Evolutionary conservation across 1,284 basidiomycete species (phyloP).

Genomic region (Hymenochaete sp.): DNA sequence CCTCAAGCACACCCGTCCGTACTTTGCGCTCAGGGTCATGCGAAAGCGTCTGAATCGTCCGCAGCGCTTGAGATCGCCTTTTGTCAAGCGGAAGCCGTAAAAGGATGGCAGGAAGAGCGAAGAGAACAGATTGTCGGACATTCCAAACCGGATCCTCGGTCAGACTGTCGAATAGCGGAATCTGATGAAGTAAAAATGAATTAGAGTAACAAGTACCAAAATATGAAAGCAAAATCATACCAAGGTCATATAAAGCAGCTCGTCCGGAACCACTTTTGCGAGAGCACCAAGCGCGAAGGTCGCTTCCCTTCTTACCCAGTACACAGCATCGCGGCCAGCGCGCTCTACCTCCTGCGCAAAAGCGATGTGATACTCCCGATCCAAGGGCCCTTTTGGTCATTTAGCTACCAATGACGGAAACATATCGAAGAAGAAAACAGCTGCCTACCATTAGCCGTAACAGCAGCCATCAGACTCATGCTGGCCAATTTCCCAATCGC

Average conservation of each 20-base stretch:
- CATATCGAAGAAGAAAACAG: constrained; percentile 13
- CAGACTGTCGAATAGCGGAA: constrained; percentile 71
- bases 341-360: constrained; percentile 81
- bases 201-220: not conserved
- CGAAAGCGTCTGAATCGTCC: constrained; percentile 56
- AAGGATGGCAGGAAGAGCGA: constrained; percentile 77
- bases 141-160: constrained; percentile 70
- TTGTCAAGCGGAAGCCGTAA: constrained; percentile 49
- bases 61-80: constrained; percentile 55
- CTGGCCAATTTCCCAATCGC: constrained; percentile 84
- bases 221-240: constrained; percentile 34
- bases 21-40: constrained; percentile 64
- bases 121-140: constrained; percentile 84
- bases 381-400: constrained; percentile 43
- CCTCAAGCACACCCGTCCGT: constrained; percentile 77
- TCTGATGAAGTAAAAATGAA: constrained; percentile 32
- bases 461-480: constrained; percentile 88
- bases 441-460: constrained; percentile 61
- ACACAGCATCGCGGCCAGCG: constrained; percentile 69
- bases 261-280: constrained; percentile 74
- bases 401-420: not conserved
- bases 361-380: constrained; percentile 49
- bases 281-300: constrained; percentile 84
- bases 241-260: constrained; percentile 55
- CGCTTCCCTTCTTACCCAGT: constrained; percentile 85